Percentiles rank a stretch among this genome's conserved stretches.
These are phyloP conservation scores for Vararia minispora DNA, from an alignment of 768 basidiomycete genomes.

Conservation along the genomic window DNA sequence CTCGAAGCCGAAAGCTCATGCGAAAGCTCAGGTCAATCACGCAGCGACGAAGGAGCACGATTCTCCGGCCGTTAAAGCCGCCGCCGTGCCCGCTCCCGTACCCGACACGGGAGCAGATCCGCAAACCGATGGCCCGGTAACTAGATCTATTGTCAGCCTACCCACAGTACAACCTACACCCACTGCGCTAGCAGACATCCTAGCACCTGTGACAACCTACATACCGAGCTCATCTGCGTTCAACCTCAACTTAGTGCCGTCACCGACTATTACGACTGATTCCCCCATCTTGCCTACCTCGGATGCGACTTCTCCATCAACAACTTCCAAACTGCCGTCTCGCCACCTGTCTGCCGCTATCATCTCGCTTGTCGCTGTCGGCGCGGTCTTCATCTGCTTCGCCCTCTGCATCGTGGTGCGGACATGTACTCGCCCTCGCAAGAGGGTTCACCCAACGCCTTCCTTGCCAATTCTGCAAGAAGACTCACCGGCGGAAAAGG, in stretches of 20 bases:
- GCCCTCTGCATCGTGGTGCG: constrained; percentile 37
- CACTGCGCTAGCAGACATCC: too few species aligned
- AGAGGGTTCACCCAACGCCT: constrained; percentile 49
- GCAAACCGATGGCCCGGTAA: too few species aligned
- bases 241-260: too few species aligned
- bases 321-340: constrained; percentile 9
- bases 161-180: too few species aligned
- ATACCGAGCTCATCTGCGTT: too few species aligned
- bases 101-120: constrained; percentile 40
- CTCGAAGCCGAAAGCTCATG: constrained; percentile 7
- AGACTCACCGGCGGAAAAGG: constrained; percentile 34
- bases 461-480: constrained; percentile 67
- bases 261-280: too few species aligned
- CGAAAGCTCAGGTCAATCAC: constrained; percentile 4
- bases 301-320: constrained; percentile 5
- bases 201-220: too few species aligned
- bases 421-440: constrained; percentile 37
- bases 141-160: too few species aligned
- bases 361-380: constrained; percentile 43
- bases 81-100: constrained; percentile 38
- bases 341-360: constrained; percentile 35
- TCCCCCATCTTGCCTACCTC: too few species aligned
- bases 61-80: constrained; percentile 14
- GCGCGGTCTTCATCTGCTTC: constrained; percentile 36
- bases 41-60: neutral